phyloP scores from a whole-genome alignment of 176 grass and related monocot species.

The Aegilops umbellulata region DNA sequence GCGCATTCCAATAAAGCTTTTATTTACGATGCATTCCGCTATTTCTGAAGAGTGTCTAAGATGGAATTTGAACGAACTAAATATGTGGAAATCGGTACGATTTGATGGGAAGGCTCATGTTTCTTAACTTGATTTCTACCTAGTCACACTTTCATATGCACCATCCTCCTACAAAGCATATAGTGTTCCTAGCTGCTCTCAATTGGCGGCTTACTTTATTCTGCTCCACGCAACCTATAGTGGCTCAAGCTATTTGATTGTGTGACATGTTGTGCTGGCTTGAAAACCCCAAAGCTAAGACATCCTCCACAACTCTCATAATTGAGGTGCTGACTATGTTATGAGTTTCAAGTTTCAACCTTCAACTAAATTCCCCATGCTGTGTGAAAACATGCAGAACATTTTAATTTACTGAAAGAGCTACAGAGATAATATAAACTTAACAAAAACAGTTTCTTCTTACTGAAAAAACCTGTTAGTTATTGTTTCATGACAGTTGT shows the following conservation, averaged over 20 bases:
- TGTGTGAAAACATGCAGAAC: not conserved
- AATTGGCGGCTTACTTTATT: not conserved
- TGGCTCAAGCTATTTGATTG: not conserved
- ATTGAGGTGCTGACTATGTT: not conserved
- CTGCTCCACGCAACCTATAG: not conserved
- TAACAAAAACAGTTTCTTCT: not conserved
- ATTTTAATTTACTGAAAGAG: constrained; percentile 16
- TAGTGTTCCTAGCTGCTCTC: not conserved
- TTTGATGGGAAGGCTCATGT: not conserved
- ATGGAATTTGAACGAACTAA: not conserved
- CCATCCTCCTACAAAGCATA: not conserved
- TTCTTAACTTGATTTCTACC: not conserved
- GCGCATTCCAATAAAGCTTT: not conserved
- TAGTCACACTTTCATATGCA: not conserved
- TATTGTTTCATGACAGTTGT: not conserved
- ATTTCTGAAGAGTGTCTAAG: not conserved
- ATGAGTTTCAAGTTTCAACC: not conserved
- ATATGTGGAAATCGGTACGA: not conserved
- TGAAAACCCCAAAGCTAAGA: not conserved
- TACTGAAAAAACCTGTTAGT: not conserved
- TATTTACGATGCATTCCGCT: not conserved
- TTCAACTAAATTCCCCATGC: not conserved
- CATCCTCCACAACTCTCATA: not conserved
- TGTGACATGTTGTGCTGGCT: not conserved
- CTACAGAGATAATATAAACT: not conserved